Base-by-base conservation (phyloP, 768 basidiomycete genomes). In the Pisolithus tinctorius region DNA sequence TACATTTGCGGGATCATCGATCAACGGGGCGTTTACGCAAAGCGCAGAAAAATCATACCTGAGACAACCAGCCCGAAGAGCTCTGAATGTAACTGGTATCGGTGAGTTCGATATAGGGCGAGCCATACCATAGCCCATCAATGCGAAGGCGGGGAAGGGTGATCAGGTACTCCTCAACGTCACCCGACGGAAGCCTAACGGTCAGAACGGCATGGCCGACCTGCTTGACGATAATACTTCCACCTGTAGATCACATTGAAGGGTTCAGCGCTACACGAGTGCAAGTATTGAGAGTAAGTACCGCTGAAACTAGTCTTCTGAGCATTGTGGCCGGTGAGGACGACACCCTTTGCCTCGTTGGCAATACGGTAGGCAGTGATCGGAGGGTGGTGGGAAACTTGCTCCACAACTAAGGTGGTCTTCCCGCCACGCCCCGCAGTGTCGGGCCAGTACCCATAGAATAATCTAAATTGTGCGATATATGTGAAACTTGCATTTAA, bases 271-370 rank as follows among this genome's bases (percentile, higher is more conserved):
- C 39, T n/a, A 37, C 34, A 46, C 36, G 34, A 16, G 27, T 9
- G 38, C 36, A 29, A 40, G 17, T 29, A 16, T 37, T 17, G 6
- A 20, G 26, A 36, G 26, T 23, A 69, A 74, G 47, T 58, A 82
- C 86, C 81, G 51, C 84, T 88, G 74, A 98, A 97, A 50, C 81
- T 83, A 16, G 95, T 98, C 80, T 96, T 95, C 72, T 97, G 94
- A 7, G 92, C 95, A 60, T 82, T 92, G 66, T 94, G 91, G 13
- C 95, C 95, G 29, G 81, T 79, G 47, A 94, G 78, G 45, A 78
- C 70, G 49, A 98, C 64, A 1, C 88, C 86, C 63, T 90, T 90
- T 27, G 74, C 60, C 48, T 79, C 69, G 73, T 97, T 97, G 70
- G 84, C 80, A 58, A 97, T 90, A 66, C 82, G 77, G 69, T 93